Conservation (phyloP, 441 rosid species). For the Eutrema salsugineum region DNA sequence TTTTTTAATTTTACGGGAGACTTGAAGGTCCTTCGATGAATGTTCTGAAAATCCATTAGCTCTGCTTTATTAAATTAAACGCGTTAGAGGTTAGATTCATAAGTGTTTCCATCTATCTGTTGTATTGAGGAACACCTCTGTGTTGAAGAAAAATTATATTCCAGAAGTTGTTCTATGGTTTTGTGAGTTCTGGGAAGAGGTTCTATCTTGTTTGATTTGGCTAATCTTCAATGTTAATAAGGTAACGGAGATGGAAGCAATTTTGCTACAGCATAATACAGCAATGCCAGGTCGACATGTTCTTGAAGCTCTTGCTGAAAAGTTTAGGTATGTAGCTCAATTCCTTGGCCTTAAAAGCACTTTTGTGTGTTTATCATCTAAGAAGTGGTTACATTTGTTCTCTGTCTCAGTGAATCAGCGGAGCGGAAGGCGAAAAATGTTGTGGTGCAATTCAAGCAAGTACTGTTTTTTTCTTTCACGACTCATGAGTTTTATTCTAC, state of each 20-base stretch:
- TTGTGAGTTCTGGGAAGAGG: not conserved
- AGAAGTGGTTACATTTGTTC: not conserved
- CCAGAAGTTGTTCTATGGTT: not conserved
- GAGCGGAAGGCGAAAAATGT: conserved; percentile 86
- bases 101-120: not conserved
- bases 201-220: conserved; percentile 5
- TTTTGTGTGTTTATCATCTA: conserved; percentile 9
- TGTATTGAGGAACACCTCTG: not conserved
- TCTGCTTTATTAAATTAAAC: not conserved
- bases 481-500: not conserved
- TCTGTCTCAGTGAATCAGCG: conserved; percentile 60
- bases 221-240: conserved; percentile 23
- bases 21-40: not conserved
- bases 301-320: conserved; percentile 78
- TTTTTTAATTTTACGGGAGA: not conserved
- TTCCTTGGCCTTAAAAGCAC: not conserved
- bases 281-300: conserved; percentile 74
- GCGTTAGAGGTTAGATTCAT: not conserved
- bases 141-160: not conserved
- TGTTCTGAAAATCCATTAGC: not conserved
- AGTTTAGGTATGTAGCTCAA: conserved; percentile 59
- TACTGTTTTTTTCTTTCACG: conserved; percentile 30
- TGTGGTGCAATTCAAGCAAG: conserved; percentile 92
- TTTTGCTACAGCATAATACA: conserved; percentile 76
- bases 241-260: conserved; percentile 93